Conservation (phyloP, 2,329 filamentous ascomycete genomes). For the Diaporthe batatas region DNA sequence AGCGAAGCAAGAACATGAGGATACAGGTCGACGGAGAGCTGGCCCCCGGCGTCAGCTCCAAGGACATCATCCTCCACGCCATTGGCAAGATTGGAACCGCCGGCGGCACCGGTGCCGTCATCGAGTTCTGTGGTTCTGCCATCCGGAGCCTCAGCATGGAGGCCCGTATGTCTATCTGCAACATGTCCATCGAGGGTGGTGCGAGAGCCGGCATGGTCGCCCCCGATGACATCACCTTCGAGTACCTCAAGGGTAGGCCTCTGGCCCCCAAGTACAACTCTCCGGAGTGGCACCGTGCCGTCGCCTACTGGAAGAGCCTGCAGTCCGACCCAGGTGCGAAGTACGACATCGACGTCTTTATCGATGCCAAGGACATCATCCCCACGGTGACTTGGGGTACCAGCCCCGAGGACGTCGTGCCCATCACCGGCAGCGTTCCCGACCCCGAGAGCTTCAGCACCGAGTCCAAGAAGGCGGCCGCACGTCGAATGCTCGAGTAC, state of each 20-base stretch:
- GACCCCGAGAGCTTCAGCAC: constrained; percentile 88
- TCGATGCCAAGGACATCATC: constrained; percentile 92
- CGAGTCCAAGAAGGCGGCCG: constrained; percentile 83
- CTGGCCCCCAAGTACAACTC: constrained; percentile 88
- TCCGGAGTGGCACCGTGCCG: constrained; percentile 89
- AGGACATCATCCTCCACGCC: constrained; percentile 92
- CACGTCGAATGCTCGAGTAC: constrained; percentile 88
- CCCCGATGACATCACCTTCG: constrained; percentile 92
- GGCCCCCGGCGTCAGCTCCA: constrained; percentile 91
- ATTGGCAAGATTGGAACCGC: constrained; percentile 96
- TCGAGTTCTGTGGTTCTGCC: constrained; percentile 96
- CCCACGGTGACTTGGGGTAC: constrained; percentile 98
- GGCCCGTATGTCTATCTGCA: constrained; percentile 98
- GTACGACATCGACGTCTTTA: constrained; percentile 89
- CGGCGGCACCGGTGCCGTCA: constrained; percentile 92
- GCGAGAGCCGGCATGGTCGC: constrained; percentile 97
- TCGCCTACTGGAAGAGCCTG: constrained; percentile 88
- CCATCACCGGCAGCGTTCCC: constrained; percentile 91
- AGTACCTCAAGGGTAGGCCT: constrained; percentile 92
- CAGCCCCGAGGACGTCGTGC: constrained; percentile 94
- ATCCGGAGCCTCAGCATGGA: constrained; percentile 94
- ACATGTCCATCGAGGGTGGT: constrained; percentile 98
- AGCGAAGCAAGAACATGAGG: constrained; percentile 98
- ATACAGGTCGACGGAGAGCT: constrained; percentile 94
- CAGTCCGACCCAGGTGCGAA: constrained; percentile 89